These are phyloP conservation scores for Alternaria incomplexa DNA, from an alignment of 2,329 filamentous ascomycete species.

Conservation along the genomic window DNA sequence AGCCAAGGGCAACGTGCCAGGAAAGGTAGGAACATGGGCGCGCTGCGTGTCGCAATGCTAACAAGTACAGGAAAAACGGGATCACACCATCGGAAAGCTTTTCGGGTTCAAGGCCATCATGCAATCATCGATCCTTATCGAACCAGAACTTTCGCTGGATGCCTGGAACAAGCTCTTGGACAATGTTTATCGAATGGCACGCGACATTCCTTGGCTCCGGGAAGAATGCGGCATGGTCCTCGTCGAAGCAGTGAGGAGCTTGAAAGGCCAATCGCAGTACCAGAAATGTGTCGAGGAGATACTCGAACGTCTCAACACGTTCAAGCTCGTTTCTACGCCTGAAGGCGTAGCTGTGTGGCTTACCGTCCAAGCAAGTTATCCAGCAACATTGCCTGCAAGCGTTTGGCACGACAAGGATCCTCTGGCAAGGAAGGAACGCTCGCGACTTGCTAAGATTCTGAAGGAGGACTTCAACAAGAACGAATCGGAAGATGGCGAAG, in stretches of 20 bases:
- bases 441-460: constrained; percentile 74
- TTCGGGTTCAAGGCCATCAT: constrained; percentile 89
- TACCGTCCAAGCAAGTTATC: constrained; percentile 67
- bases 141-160: constrained; percentile 58
- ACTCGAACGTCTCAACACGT: constrained; percentile 66
- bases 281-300: constrained; percentile 66
- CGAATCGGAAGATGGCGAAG: constrained; percentile 52
- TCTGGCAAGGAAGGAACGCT: constrained; percentile 70
- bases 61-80: constrained; percentile 75
- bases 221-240: constrained; percentile 87
- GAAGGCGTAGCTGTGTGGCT: constrained; percentile 93
- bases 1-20: constrained; percentile 58
- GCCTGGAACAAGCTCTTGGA: constrained; percentile 73
- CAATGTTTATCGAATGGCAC: constrained; percentile 73
- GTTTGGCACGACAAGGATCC: constrained; percentile 79
- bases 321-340: constrained; percentile 76
- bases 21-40: constrained; percentile 53
- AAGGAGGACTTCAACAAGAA: constrained; percentile 72
- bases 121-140: constrained; percentile 75
- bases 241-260: constrained; percentile 70
- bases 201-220: constrained; percentile 86
- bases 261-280: constrained; percentile 53
- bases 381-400: constrained; percentile 68
- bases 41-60: constrained; percentile 14
- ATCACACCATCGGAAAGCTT: constrained; percentile 82